These are phyloP conservation scores for Musa itinerans DNA, from an alignment of 176 grass and related monocot genomes.

Conservation along the genomic window DNA sequence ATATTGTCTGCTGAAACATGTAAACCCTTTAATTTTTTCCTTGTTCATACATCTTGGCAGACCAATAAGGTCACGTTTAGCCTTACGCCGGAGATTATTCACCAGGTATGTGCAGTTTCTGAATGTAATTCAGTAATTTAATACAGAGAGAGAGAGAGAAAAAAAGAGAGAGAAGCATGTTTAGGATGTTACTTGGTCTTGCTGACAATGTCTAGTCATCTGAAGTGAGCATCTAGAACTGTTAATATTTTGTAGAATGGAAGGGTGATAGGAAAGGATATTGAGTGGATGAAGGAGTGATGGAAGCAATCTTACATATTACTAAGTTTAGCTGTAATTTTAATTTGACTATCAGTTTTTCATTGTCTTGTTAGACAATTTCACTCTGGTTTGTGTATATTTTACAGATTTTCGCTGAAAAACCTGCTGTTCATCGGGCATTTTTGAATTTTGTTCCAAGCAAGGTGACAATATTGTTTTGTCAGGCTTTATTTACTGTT, in stretches of 20 bases:
- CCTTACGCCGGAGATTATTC: slow-evolving; percentile 83
- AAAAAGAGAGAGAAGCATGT: no score
- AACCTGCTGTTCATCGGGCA: slow-evolving; percentile 86
- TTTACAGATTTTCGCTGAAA: slow-evolving; percentile 95
- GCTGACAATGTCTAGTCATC: no score
- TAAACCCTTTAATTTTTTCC: slow-evolving; percentile 16
- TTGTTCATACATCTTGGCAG: slow-evolving; percentile 36
- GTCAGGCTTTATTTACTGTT: not conserved
- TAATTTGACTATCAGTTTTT: no score
- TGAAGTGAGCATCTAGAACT: no score
- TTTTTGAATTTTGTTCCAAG: slow-evolving; percentile 78
- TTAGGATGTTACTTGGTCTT: no score
- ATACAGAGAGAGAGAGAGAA: not conserved
- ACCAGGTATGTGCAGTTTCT: slow-evolving; percentile 52
- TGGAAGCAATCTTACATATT: not conserved
- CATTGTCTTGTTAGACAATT: not conserved
- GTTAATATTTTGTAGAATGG: not conserved
- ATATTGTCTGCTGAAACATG: not conserved
- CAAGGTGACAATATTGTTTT: slow-evolving; percentile 38
- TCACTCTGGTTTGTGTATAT: slow-evolving; percentile 11
- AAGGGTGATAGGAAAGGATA: not conserved
- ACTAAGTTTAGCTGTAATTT: not conserved
- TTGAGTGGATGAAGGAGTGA: not conserved
- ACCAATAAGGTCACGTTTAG: slow-evolving; percentile 94
- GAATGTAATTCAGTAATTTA: not conserved